Evolutionary conservation across 148 eudicot species (phyloP).

Genomic region (Chenopodium album): DNA sequence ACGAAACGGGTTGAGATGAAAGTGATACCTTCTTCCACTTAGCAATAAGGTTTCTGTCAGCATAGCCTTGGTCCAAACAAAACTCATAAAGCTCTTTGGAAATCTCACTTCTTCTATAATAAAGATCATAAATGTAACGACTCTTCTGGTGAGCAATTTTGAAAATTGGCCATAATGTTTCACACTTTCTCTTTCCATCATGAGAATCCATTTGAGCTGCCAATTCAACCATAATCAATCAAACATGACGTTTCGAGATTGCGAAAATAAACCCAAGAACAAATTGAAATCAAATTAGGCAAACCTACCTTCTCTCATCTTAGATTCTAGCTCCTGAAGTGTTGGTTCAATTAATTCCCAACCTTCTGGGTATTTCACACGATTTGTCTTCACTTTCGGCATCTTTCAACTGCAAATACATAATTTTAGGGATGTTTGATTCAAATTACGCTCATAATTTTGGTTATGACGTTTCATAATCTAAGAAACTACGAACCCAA

Average conservation of each 20-base stretch:
- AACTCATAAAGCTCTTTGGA: conserved; percentile 44
- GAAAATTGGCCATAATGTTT: conserved; percentile 46
- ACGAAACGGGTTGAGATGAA: background rate
- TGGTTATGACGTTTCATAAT: no score
- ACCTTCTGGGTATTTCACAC: conserved; percentile 40
- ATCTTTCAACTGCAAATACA: conserved; percentile 28
- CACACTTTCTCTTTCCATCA: conserved; percentile 48
- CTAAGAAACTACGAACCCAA: no score
- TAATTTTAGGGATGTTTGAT: no score
- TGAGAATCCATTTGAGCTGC: conserved; percentile 44
- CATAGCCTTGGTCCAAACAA: conserved; percentile 49
- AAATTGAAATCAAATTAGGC: no score
- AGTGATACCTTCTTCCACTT: conserved; percentile 48
- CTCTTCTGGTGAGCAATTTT: conserved; percentile 49
- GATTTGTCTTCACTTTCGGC: conserved; percentile 41
- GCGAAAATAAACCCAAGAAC: no score
- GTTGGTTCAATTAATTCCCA: conserved; percentile 47
- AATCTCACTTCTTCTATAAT: conserved; percentile 40
- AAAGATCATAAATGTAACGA: conserved; percentile 39
- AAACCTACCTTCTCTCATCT: conserved; percentile 39
- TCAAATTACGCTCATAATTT: no score
- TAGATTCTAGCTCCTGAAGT: conserved; percentile 39
- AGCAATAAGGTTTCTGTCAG: conserved; percentile 45
- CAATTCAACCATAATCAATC: background rate
- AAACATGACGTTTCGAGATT: no score